phyloP scores from a whole-genome alignment of 1,284 basidiomycete species.

The Pseudozyma hubeiensis region DNA sequence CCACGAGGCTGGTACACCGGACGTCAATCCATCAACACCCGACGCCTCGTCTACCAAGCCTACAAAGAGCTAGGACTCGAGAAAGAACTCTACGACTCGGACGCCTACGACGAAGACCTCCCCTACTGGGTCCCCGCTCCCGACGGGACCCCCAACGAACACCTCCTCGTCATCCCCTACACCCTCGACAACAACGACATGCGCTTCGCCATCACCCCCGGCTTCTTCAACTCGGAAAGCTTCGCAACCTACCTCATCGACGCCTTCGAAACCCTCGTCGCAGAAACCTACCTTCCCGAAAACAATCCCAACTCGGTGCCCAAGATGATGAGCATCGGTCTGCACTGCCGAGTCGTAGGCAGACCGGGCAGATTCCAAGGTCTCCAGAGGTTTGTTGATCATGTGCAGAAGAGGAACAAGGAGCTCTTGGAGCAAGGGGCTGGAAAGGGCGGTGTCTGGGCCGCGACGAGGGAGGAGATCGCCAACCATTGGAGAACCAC shows the following conservation, averaged over 20 bases:
- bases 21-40: slow-evolving; percentile 63
- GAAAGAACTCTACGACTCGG: slow-evolving; percentile 61
- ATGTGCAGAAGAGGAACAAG: slow-evolving; percentile 59
- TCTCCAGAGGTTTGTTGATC: slow-evolving; percentile 69
- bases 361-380: slow-evolving; percentile 69
- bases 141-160: slow-evolving; percentile 47
- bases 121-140: slow-evolving; percentile 69
- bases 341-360: slow-evolving; percentile 70
- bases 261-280: slow-evolving; percentile 69
- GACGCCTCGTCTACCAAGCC: slow-evolving; percentile 64
- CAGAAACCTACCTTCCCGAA: slow-evolving; percentile 60
- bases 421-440: slow-evolving; percentile 40
- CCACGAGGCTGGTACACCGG: slow-evolving; percentile 70
- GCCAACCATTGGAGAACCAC: slow-evolving; percentile 68
- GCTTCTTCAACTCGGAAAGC: slow-evolving; percentile 68
- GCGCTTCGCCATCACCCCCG: slow-evolving; percentile 68
- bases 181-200: slow-evolving; percentile 70
- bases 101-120: slow-evolving; percentile 70
- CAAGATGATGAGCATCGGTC: slow-evolving; percentile 70
- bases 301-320: slow-evolving; percentile 53
- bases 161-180: slow-evolving; percentile 69
- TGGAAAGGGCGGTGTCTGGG: slow-evolving; percentile 68
- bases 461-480: slow-evolving; percentile 70
- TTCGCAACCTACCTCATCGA: slow-evolving; percentile 69
- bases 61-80: slow-evolving; percentile 59